Evolutionary conservation across 768 basidiomycete species (phyloP), one percentile per base, ranked within the genome.

Genomic region (Filobasidium wieringae): DNA sequence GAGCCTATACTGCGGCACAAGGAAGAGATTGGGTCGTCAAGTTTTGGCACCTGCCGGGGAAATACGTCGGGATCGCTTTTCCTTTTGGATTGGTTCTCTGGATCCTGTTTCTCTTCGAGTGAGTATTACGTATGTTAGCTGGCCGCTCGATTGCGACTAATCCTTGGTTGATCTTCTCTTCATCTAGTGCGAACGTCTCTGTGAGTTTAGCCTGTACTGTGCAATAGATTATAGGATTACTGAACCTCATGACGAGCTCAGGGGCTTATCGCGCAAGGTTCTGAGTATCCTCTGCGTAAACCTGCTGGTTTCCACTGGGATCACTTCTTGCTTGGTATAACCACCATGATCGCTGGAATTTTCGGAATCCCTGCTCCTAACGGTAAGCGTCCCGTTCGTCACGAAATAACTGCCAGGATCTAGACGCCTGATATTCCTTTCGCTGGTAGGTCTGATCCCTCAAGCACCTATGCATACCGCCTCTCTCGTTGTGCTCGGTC

Each of bases 201-300:
- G 87, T 88, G 70, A 64, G 85, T 75, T 50, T 22, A 40, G 37
- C 43, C 29, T 22, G 5, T 24, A 19, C 7, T 7, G 15, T 43
- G 8, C 11, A 43, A 22, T n/a, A 8, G 19, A 43, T 8, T 8
- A 8, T 43, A 9, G 41, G 9, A 9, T 24, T n/a, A 8, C 15
- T 43, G 15, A 24, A 8, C 15, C 34, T n/a, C 8, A 34, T 2
- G n/a, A 11, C 27, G 51, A 53, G 14, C 17, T 4, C 62, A 90
- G 89, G 89, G 87, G 0, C 71, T 96, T 32, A 95, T 95, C 77
- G 89, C 91, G 0, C 91, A 95, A 74, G 84, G 87, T 1, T 82
- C 87, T 0, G 82, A 85, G 53, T 95, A 88, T 64, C 89, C 92
- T 0, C 78, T 96, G 7, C 80, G 81, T n/a, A 93, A 93, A 64